Evolutionary conservation across 2,329 filamentous ascomycete genomes (phyloP).

Genomic region (Exophiala oligosperma): DNA sequence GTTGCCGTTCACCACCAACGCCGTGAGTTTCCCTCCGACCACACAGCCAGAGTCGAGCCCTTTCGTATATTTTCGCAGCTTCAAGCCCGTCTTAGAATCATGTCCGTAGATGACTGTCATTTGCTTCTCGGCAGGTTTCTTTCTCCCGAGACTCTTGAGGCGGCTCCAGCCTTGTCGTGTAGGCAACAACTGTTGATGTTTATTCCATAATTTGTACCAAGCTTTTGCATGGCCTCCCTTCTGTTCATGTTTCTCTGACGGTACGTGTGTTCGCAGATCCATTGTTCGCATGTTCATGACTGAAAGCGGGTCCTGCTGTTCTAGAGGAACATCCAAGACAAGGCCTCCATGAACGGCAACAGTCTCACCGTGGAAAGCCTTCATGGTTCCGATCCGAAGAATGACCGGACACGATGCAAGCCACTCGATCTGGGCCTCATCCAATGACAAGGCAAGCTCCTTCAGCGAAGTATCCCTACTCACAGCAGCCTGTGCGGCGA

Average conservation of each 20-base stretch:
- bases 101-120: conserved; percentile 84
- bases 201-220: conserved; percentile 67
- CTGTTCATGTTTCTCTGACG: conserved; percentile 46
- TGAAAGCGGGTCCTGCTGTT: conserved; percentile 72
- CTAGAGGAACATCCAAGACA: conserved; percentile 70
- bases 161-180: conserved; percentile 9
- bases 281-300: conserved; percentile 93
- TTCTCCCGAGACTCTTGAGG: conserved; percentile 4
- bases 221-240: conserved; percentile 56
- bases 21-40: conserved; percentile 72
- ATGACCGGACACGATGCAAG: conserved; percentile 75
- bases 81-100: conserved; percentile 72
- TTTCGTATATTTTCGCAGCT: conserved; percentile 69
- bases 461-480: conserved; percentile 43
- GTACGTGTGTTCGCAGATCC: conserved; percentile 61
- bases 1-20: conserved; percentile 68
- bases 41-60: conserved; percentile 86
- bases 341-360: conserved; percentile 84
- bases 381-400: conserved; percentile 66
- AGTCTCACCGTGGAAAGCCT: conserved; percentile 58
- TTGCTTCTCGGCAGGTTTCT: conserved; percentile 8
- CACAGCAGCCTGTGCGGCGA: not conserved
- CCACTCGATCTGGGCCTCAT: conserved; percentile 65
- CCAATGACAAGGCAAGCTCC: conserved; percentile 59
- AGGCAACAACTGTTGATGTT: conserved; percentile 40